Conservation (phyloP, 768 basidiomycete genomes). For the Agrocybe chaxingu region DNA sequence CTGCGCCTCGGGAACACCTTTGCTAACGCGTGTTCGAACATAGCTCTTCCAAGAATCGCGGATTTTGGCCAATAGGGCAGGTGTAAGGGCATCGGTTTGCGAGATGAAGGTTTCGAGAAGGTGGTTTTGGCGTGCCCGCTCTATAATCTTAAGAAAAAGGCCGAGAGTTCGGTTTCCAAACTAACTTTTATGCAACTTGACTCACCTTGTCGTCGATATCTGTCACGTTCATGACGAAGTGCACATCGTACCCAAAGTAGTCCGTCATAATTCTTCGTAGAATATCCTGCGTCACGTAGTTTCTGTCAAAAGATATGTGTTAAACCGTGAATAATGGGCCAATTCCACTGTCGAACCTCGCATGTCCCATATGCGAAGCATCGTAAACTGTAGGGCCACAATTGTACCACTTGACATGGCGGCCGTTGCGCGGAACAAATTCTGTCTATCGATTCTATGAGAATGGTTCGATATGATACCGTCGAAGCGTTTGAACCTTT, state of each 20-base stretch:
- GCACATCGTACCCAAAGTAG: conserved; percentile 96
- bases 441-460: conserved; percentile 51
- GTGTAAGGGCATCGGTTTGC: conserved; percentile 51
- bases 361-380: conserved; percentile 98
- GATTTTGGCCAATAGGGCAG: conserved; percentile 54
- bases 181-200: conserved; percentile 17
- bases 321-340: conserved; percentile 1
- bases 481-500: conserved; percentile 54
- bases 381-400: conserved; percentile 99
- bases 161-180: neutral
- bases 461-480: conserved; percentile 15
- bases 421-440: conserved; percentile 67
- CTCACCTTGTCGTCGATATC: conserved; percentile 98
- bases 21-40: conserved; percentile 58
- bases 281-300: conserved; percentile 95
- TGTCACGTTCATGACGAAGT: conserved; percentile 99
- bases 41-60: conserved; percentile 65
- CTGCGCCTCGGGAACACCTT: conserved; percentile 53
- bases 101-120: conserved; percentile 61
- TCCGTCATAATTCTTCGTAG: conserved; percentile 87
- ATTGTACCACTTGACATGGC: conserved; percentile 96
- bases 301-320: conserved; percentile 44
- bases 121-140: conserved; percentile 81
- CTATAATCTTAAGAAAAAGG: conserved; percentile 68
- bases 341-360: conserved; percentile 55